phyloP scores from a whole-genome alignment of 1,139 yeast genomes.

The Trichomonascaceae sp. region DNA sequence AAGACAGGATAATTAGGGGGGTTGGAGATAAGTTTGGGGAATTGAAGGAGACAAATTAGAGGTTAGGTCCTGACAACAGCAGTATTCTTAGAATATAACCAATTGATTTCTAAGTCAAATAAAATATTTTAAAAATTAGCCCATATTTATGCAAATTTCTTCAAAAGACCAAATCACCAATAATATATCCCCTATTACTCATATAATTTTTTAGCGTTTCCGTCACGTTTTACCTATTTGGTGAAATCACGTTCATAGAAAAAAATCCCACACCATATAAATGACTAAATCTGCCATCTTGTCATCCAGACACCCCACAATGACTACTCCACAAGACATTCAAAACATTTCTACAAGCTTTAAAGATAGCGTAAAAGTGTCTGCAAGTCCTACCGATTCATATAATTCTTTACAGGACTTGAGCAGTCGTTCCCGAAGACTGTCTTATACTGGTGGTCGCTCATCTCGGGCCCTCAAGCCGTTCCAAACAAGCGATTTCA shows the following conservation, averaged over 20 bases:
- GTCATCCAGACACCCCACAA: constrained; percentile 20
- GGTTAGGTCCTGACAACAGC: neutral
- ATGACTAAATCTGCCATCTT: constrained; percentile 4
- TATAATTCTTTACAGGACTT: constrained; percentile 26
- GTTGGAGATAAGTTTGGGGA: too few relatives aligned
- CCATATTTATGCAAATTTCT: neutral
- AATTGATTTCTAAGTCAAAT: too few relatives aligned
- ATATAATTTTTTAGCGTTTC: neutral
- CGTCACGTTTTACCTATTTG: neutral
- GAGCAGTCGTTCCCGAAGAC: constrained; percentile 28
- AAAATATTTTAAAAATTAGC: neutral
- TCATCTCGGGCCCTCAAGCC: constrained; percentile 68
- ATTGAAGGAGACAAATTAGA: neutral
- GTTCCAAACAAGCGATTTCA: constrained; percentile 85
- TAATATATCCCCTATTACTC: neutral
- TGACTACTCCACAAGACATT: constrained; percentile 70
- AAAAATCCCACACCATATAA: neutral
- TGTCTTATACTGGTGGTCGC: constrained; percentile 32
- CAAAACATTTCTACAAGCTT: constrained; percentile 48
- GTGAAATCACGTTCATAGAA: neutral
- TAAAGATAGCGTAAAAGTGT: constrained; percentile 44
- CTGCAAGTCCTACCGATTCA: constrained; percentile 30
- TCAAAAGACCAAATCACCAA: neutral
- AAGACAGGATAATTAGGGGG: constrained; percentile 2
- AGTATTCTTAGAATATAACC: too few relatives aligned